Base-by-base conservation (phyloP, 208 protist genomes). In the Vickermania ingenoplastis region DNA sequence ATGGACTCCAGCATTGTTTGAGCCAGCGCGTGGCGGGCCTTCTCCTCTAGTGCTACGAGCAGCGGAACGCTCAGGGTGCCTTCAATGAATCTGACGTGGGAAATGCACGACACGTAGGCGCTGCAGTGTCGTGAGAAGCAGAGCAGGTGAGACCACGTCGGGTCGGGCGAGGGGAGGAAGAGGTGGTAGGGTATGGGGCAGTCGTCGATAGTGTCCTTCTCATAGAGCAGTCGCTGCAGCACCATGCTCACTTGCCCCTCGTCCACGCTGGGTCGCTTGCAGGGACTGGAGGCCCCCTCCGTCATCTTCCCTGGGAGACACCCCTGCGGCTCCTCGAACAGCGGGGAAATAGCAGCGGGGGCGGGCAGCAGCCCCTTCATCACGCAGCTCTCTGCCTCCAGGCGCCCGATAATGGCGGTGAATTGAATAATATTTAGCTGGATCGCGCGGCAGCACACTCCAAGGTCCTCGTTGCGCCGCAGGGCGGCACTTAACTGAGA, bases 161-260 rank as follows among this genome's bases (percentile, higher is more conserved):
- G 14, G 56, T 61, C 57, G 13, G 57, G 57, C 7, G 41, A 61
- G 11, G 57, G 57, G 5, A 61, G 25, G 24, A 61, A 61, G n/a
- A 27, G 24, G 57, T 61, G 41, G 13, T 49, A 21, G 13, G 57
- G 57, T 22, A 61, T 61, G 17, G 57, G 57, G 23, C 57, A 54
- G 41, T 61, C 57, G 57, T 61, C 14, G 4, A 55, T 7, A 7
- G 54, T 41, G 13, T 2, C 4, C 5, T 36, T 41, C 14, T 41
- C 26, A 7, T 41, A 45, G 4, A 59, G 41, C n/a, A 59, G 29
- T 13, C 50, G 50, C 50, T 54, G 50, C 7, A 54, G 50, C 21
- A 21, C 50, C 22, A 17, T 28, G 23, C 50, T 54, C 23, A 25
- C 24, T 25, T 17, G 21, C 50, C 7, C 50, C 23, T 54, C 21